Percentiles rank a stretch among this genome's conserved stretches.
These are phyloP conservation scores for Bocquillonia castaneifolia DNA, from an alignment of 441 rosid species.

Conservation along the genomic window DNA sequence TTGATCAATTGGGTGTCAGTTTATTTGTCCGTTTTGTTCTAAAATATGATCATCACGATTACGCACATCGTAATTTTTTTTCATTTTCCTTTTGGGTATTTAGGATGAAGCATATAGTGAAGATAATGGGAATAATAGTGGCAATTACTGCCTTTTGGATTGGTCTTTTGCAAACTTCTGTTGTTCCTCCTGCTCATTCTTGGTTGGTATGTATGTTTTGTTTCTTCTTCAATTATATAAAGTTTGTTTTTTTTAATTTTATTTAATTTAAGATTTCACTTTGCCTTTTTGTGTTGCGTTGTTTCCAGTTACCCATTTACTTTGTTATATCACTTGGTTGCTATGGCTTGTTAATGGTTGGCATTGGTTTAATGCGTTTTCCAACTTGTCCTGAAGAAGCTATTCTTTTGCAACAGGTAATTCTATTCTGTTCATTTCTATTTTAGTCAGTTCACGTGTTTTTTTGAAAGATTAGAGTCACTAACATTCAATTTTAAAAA, in stretches of 20 bases:
- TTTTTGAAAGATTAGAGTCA: too few species aligned
- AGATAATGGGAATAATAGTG: constrained; percentile 56
- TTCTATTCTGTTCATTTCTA: not conserved
- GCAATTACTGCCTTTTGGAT: constrained; percentile 67
- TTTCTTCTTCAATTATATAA: not conserved
- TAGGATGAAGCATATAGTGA: constrained; percentile 75
- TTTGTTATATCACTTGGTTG: constrained; percentile 75
- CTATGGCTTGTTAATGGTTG: constrained; percentile 92
- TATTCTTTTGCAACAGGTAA: constrained; percentile 67
- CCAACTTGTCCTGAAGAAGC: constrained; percentile 94
- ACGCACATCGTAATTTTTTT: not conserved
- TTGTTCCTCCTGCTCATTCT: constrained; percentile 53
- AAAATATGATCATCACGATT: not conserved
- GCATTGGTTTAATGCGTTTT: constrained; percentile 74
- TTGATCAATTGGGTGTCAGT: too few species aligned
- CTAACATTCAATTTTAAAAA: not conserved
- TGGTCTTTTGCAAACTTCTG: constrained; percentile 66
- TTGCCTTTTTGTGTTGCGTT: not conserved
- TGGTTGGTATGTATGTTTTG: constrained; percentile 72
- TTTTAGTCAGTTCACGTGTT: not conserved
- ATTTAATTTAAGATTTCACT: not conserved
- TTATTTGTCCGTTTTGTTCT: not conserved
- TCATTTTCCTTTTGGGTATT: too few species aligned
- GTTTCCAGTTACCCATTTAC: constrained; percentile 63
- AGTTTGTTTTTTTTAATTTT: not conserved